These are phyloP conservation scores for Corrigiola litoralis DNA, from an alignment of 179 eudicot species.

Conservation along the genomic window DNA sequence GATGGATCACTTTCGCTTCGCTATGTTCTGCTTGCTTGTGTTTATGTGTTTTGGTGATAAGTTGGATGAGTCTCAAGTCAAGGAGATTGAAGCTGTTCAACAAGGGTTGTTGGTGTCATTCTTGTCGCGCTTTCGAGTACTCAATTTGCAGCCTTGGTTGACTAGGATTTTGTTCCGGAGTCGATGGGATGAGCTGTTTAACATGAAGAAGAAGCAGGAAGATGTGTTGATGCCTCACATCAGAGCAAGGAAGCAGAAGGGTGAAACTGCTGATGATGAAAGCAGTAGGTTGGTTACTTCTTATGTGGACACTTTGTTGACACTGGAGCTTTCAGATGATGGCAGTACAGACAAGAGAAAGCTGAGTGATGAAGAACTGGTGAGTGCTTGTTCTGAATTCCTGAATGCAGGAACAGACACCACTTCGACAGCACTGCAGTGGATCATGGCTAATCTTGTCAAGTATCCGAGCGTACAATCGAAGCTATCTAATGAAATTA, in stretches of 20 bases:
- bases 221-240: slow-evolving; percentile 4
- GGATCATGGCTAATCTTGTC: slow-evolving; percentile 16
- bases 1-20: slow-evolving; percentile 18
- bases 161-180: slow-evolving; percentile 5
- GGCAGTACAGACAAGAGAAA: not conserved
- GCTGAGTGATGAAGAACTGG: slow-evolving; percentile 9
- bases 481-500: slow-evolving; percentile 1
- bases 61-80: slow-evolving; percentile 9
- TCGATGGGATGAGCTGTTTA: slow-evolving; percentile 11
- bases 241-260: not conserved
- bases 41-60: slow-evolving; percentile 20
- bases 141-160: slow-evolving; percentile 11
- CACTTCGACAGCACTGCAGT: slow-evolving; percentile 7
- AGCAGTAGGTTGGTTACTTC: not conserved
- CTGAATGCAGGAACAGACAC: slow-evolving; percentile 18
- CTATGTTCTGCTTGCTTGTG: slow-evolving; percentile 19
- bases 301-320: slow-evolving; percentile 16
- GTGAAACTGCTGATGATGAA: not conserved
- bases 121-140: slow-evolving; percentile 11
- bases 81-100: slow-evolving; percentile 6
- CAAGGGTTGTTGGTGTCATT: slow-evolving; percentile 9
- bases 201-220: slow-evolving; percentile 1
- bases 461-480: slow-evolving; percentile 1
- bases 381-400: slow-evolving; percentile 15
- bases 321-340: slow-evolving; percentile 10